Conservation (phyloP, 257 asterid species). For the Solanum virginianum region DNA sequence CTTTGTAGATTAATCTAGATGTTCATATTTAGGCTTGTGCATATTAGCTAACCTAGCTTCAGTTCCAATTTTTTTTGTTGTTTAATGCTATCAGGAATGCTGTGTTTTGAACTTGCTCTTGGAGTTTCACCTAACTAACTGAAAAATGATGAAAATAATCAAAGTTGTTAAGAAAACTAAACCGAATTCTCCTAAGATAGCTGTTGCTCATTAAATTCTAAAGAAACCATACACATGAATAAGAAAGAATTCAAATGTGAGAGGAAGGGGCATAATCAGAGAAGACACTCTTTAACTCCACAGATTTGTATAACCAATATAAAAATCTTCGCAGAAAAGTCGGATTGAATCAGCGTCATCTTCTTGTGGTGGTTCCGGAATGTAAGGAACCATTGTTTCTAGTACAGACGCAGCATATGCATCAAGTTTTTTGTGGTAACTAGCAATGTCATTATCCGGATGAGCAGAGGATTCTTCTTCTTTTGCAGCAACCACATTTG, state of each 20-base stretch:
- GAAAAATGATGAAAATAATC: no score
- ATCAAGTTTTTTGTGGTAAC: background rate
- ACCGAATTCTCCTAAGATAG: no score
- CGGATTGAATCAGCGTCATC: no score
- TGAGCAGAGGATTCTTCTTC: background rate
- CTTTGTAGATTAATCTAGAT: background rate
- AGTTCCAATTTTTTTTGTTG: background rate
- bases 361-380: no score
- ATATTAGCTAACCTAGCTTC: background rate
- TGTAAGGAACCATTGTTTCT: no score
- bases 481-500: background rate
- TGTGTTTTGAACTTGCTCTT: background rate
- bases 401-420: background rate
- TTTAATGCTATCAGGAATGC: background rate
- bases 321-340: no score
- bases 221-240: background rate
- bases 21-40: background rate
- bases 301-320: no score
- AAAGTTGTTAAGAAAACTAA: background rate
- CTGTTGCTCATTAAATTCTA: no score
- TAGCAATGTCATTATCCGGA: background rate
- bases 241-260: background rate
- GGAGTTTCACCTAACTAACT: background rate
- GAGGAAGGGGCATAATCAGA: background rate
- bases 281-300: background rate